Percentiles rank a stretch among this genome's conserved stretches.
Evolutionary conservation across 257 asterid species (phyloP).

Genomic region (Nicotiana tomentosiformis): DNA sequence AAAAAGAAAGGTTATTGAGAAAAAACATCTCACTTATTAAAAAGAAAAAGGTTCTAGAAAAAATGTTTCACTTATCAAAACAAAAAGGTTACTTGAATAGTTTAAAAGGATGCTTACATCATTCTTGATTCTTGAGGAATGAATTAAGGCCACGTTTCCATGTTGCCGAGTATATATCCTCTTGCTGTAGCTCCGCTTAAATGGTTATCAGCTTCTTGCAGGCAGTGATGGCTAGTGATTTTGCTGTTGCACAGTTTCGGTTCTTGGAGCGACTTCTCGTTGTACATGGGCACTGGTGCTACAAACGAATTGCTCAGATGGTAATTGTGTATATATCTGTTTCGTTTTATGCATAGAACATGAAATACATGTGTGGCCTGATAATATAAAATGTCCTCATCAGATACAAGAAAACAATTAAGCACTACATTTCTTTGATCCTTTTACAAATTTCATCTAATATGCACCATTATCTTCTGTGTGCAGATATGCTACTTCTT

Average conservation of each 20-base stretch:
- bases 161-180: neutral
- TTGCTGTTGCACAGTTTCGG: conserved; percentile 90
- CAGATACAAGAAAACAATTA: neutral
- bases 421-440: neutral
- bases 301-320: conserved; percentile 99
- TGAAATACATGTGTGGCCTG: conserved; percentile 1
- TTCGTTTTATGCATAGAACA: conserved; percentile 8
- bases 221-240: conserved; percentile 99
- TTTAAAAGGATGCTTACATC: neutral
- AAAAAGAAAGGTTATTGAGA: neutral
- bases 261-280: conserved; percentile 97
- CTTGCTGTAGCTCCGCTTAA: conserved; percentile 22
- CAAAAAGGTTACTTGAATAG: neutral
- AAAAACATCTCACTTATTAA: no score
- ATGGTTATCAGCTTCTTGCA: conserved; percentile 41
- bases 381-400: neutral
- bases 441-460: conserved; percentile 5
- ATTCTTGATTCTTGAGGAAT: neutral
- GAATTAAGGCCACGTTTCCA: neutral
- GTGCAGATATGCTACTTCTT: conserved; percentile 92
- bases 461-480: conserved; percentile 10
- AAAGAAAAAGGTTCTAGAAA: neutral
- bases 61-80: neutral
- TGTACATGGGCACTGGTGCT: conserved; percentile 99
- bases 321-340: conserved; percentile 33